Base-by-base conservation (phyloP, 805 yeast species). In the Lipomyces kockii region DNA sequence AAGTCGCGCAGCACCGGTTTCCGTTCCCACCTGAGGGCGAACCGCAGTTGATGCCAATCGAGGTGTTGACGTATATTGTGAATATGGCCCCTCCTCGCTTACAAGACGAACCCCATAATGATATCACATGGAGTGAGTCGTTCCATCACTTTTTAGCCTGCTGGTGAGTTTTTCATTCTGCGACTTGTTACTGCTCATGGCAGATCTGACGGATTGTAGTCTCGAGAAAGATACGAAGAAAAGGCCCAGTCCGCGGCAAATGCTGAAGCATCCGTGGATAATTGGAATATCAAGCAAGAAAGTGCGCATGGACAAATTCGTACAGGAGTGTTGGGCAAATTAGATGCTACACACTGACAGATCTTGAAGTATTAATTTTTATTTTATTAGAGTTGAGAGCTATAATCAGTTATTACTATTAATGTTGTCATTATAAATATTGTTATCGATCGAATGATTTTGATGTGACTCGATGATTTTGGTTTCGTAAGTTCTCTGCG, bases 211-310 rank as follows among this genome's bases (percentile, higher is more conserved):
- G 20, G 17, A 27, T 29, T 25, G 34, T 6, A 61, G 71, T 64
- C 80, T 95, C 67, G 91, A 86, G 70, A 94, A 92, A 74, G 91
- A 91, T 69, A 87, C 91, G 54, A 84, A 82, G 37, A 88, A 88
- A 70, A 82, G 99, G 65, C 97, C 98, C 11, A 87, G 93, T 60
- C 99, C 99, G 8, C 83, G 95, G 73, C 97, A 95, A 76, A 90
- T 95, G 94, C 82, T 95, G 58, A 84, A 82, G 49, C 99, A 95
- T 80, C 98, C 98, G 2, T 95, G 99, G 99, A 82, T 92, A 64
- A 79, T 85, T 20, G 91, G 92, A 1, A 70, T 71, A 25, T 85
- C 85, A 79, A 83, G 80, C 70, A 87, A 88, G 76, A 82, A 80
- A 61, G 96, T 94, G 17, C 85, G 87, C 72, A 94, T 95, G 98